A percentile compares a stretch with the other conserved stretches of the same genome.
phyloP scores from a whole-genome alignment of 192 early-diverging fungal genomes.

The Backusella luteola region DNA sequence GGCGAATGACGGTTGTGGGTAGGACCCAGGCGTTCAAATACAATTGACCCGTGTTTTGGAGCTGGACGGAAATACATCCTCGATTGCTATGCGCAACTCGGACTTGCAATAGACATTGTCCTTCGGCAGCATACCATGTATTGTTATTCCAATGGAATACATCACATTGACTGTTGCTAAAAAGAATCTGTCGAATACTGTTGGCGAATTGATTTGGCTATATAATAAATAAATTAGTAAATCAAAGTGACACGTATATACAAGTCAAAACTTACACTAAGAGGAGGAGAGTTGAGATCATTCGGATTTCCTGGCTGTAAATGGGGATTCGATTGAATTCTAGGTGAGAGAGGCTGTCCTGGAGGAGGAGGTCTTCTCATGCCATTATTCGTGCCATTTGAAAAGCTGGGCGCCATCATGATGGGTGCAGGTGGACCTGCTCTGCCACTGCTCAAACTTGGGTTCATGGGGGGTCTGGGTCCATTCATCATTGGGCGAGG shows the following conservation, averaged over 20 bases:
- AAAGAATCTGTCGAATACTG: constrained; percentile 17
- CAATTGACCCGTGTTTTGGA: constrained; percentile 39
- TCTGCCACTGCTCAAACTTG: neutral
- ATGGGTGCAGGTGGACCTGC: constrained; percentile 5
- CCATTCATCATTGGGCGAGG: neutral
- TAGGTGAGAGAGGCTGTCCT: neutral
- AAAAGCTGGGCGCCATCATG: constrained; percentile 13
- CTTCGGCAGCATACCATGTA: constrained; percentile 49
- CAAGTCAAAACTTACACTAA: neutral
- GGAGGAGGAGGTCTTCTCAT: constrained; percentile 15
- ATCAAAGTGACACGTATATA: neutral
- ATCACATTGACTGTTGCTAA: constrained; percentile 42
- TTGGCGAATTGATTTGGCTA: constrained; percentile 9
- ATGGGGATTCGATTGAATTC: constrained; percentile 4
- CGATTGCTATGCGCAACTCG: constrained; percentile 39
- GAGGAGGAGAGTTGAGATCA: constrained; percentile 16
- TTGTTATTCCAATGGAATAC: constrained; percentile 54
- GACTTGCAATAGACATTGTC: constrained; percentile 47
- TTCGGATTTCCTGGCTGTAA: constrained; percentile 8
- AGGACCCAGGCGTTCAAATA: constrained; percentile 59
- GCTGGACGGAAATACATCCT: constrained; percentile 42
- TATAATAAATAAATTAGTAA: neutral
- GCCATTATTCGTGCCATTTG: neutral
- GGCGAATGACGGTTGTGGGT: constrained; percentile 41
- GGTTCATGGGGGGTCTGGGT: neutral